These are phyloP conservation scores for Acrasis kona DNA, from an alignment of 78 protist species.

Conservation along the genomic window DNA sequence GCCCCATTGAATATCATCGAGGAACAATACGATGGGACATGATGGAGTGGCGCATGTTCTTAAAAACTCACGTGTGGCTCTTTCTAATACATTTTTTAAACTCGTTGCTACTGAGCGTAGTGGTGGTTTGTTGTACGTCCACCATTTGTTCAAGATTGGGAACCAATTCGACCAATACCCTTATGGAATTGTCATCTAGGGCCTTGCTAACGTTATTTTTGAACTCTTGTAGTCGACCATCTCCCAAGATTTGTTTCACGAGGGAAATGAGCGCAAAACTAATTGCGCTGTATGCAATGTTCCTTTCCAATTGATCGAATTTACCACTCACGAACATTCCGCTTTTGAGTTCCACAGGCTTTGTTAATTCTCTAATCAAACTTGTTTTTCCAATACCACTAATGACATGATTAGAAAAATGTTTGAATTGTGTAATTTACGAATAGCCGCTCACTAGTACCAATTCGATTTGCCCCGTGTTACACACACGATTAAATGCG, in stretches of 20 bases:
- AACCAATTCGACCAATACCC: neutral
- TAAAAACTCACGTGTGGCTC: neutral
- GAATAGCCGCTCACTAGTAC: neutral
- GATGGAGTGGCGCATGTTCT: neutral
- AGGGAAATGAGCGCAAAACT: neutral
- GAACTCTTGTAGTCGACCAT: neutral
- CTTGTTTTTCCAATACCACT: neutral
- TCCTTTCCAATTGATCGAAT: neutral
- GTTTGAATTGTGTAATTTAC: neutral
- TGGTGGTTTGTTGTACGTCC: neutral
- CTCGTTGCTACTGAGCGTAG: neutral
- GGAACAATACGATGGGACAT: neutral
- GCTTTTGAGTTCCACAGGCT: neutral
- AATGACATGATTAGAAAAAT: neutral
- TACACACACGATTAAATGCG: too few relatives aligned
- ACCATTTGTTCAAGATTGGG: neutral
- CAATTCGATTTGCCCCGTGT: too few relatives aligned
- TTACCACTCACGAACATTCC: neutral
- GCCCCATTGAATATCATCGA: neutral
- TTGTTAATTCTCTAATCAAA: neutral
- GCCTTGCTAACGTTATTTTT: neutral
- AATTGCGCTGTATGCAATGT: neutral
- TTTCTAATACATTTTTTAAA: neutral
- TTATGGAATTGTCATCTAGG: neutral
- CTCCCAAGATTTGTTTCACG: neutral